Evolutionary conservation across 139 green algal genomes (phyloP).

Genomic region (Volvox reticuliferus): DNA sequence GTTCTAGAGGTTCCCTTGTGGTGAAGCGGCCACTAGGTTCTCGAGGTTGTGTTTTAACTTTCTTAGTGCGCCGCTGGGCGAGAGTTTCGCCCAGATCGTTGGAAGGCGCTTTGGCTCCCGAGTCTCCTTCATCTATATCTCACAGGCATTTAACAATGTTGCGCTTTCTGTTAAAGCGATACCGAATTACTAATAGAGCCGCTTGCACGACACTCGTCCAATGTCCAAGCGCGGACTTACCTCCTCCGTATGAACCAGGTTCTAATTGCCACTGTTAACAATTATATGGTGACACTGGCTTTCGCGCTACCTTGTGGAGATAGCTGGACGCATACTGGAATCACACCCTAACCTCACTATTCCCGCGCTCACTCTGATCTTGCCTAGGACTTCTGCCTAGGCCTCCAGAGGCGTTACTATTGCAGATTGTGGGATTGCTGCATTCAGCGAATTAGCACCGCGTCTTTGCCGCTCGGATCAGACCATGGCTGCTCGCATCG

Average conservation of each 20-base stretch:
- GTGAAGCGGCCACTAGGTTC: too few relatives aligned
- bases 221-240: not conserved
- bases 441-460: not conserved
- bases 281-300: not conserved
- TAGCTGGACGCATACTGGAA: not conserved
- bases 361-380: conserved; percentile 8
- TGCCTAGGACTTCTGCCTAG: not conserved
- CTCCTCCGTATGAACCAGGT: too few relatives aligned
- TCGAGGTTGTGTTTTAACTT: too few relatives aligned
- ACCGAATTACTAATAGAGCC: too few relatives aligned
- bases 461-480: conserved; percentile 11
- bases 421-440: not conserved
- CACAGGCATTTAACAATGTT: too few relatives aligned
- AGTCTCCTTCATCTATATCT: too few relatives aligned
- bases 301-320: not conserved
- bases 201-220: conserved; percentile 16
- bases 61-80: too few relatives aligned
- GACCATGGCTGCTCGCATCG: conserved; percentile 4
- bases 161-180: too few relatives aligned
- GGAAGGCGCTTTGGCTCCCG: too few relatives aligned
- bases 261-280: not conserved
- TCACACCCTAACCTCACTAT: not conserved
- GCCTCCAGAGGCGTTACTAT: too few relatives aligned
- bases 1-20: too few relatives aligned
- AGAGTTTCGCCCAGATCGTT: too few relatives aligned